Base-by-base conservation (phyloP, 805 yeast genomes). In the Saccharomycopsis sp. region DNA sequence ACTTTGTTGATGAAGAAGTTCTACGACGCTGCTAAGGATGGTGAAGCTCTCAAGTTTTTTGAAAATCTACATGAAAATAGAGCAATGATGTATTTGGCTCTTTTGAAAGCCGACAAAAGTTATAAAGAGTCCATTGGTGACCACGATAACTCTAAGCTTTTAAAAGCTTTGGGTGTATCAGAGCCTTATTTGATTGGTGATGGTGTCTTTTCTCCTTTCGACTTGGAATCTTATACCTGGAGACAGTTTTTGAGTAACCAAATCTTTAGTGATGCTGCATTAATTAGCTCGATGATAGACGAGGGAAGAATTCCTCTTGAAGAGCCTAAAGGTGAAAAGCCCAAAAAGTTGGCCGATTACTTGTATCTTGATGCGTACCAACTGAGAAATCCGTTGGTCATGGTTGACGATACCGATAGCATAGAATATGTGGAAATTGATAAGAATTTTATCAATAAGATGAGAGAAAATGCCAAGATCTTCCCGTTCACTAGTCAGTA, bases 191-290 rank as follows among this genome's bases (percentile, higher is more conserved):
- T 89, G 2, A 76, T 90, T 53, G 80, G 82, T 29, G 87, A 92
- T 68, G 98, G 98, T 50, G 83, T 84, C 4, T 77, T 87, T 16
- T 71, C 75, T 59, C 77, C 76, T 2, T 75, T 85, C 63, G 73
- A 71, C 41, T 70, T 76, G 1, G 73, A 76, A 53, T 63, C 61
- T 59, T 3, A 54, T 12, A 20, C 67, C 2, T 86, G 89, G 87
- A 82, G 83, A 61, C 72, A 72, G 50, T 67, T 78, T 1, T 68
- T 85, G 64, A 76, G 81, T 2, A 75, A 70, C 41, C 87, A 84
- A 62, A 63, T 84, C 16, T 70, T 73, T 23, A 74, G 72, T 23
- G 98, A 91, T 70, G 75, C 72, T 14, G 66, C 65, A 3, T 52
- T 62, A 21, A 50, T 69, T 14, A 23, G 61, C 7, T 60, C 58